Evolutionary conservation across 139 green algal species (phyloP).

Genomic region (Chlamydomonas eustigma): DNA sequence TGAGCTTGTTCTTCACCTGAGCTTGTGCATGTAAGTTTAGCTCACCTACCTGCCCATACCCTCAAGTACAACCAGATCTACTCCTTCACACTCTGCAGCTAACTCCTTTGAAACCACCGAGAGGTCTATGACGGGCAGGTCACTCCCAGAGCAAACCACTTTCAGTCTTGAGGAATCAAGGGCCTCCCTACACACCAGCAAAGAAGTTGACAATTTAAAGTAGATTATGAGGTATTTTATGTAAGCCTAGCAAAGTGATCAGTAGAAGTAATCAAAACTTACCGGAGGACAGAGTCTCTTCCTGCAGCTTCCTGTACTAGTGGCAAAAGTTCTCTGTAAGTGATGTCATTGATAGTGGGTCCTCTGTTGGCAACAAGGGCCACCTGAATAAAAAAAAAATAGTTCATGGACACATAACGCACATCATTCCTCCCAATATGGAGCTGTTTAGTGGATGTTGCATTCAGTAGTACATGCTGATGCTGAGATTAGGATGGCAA

Average conservation of each 20-base stretch:
- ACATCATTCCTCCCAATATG: too few species aligned
- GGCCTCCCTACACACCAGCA: not conserved
- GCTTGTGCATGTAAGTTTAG: slow-evolving; percentile 76
- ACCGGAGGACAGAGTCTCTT: slow-evolving; percentile 14
- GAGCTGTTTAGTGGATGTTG: too few species aligned
- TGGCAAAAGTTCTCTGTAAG: slow-evolving; percentile 66
- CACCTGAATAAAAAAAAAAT: slow-evolving; percentile 31
- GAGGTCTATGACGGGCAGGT: slow-evolving; percentile 87
- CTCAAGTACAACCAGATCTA: slow-evolving; percentile 86
- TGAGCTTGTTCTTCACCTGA: not conserved
- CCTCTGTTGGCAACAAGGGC: slow-evolving; percentile 78
- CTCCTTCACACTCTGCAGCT: slow-evolving; percentile 50
- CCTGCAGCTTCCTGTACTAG: slow-evolving; percentile 43
- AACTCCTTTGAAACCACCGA: slow-evolving; percentile 59
- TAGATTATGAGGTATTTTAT: too few species aligned
- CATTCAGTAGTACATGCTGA: too few species aligned
- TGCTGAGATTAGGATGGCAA: too few species aligned
- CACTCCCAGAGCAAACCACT: slow-evolving; percentile 69
- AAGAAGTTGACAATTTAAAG: too few species aligned
- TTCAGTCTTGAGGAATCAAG: slow-evolving; percentile 30
- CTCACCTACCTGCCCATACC: slow-evolving; percentile 86
- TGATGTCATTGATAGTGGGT: slow-evolving; percentile 92
- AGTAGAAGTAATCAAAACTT: too few species aligned
- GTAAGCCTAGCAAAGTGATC: too few species aligned
- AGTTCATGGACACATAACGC: too few species aligned